Evolutionary conservation across 129 eudicot genomes (phyloP).

Genomic region (Flaveria bidentis): DNA sequence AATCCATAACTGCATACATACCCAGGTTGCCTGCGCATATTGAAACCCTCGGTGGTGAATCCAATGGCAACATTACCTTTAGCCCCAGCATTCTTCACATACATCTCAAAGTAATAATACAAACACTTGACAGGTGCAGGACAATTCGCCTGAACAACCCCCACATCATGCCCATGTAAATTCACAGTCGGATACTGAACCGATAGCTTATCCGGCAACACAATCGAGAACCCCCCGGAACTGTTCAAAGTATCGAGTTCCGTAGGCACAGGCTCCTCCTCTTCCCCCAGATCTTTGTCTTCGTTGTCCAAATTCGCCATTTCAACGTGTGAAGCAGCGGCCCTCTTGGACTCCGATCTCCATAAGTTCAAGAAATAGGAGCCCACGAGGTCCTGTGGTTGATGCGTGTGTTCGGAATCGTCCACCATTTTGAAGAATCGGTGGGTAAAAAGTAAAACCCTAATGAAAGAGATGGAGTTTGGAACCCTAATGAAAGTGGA

Average conservation of each 20-base stretch:
- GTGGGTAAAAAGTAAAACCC: slow-evolving; percentile 19
- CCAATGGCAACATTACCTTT: slow-evolving; percentile 86
- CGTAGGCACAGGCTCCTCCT: slow-evolving; percentile 47
- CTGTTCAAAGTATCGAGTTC: slow-evolving; percentile 75
- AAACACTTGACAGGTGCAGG: slow-evolving; percentile 77
- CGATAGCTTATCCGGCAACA: slow-evolving; percentile 72
- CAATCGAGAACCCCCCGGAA: slow-evolving; percentile 78
- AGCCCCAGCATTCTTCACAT: slow-evolving; percentile 76
- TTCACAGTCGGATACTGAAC: slow-evolving; percentile 62
- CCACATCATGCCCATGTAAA: slow-evolving; percentile 94
- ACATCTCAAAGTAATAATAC: slow-evolving; percentile 76
- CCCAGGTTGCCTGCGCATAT: slow-evolving; percentile 93
- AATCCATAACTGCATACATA: slow-evolving; percentile 17
- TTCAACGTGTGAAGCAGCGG: slow-evolving; percentile 26
- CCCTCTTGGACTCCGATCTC: slow-evolving; percentile 45
- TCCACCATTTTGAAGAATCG: slow-evolving; percentile 21
- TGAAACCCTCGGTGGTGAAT: slow-evolving; percentile 65
- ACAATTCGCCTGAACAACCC: slow-evolving; percentile 78
- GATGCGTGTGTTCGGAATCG: slow-evolving; percentile 23
- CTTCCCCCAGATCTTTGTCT: slow-evolving; percentile 33
- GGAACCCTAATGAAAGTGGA: no score
- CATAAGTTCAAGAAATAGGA: slow-evolving; percentile 56
- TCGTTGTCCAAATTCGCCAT: slow-evolving; percentile 22
- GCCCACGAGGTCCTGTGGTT: slow-evolving; percentile 43
- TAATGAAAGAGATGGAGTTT: not conserved